Percentiles rank a stretch among this genome's conserved stretches.
phyloP scores from a whole-genome alignment of 495 filamentous ascomycete species.

The Penicillium fimorum region DNA sequence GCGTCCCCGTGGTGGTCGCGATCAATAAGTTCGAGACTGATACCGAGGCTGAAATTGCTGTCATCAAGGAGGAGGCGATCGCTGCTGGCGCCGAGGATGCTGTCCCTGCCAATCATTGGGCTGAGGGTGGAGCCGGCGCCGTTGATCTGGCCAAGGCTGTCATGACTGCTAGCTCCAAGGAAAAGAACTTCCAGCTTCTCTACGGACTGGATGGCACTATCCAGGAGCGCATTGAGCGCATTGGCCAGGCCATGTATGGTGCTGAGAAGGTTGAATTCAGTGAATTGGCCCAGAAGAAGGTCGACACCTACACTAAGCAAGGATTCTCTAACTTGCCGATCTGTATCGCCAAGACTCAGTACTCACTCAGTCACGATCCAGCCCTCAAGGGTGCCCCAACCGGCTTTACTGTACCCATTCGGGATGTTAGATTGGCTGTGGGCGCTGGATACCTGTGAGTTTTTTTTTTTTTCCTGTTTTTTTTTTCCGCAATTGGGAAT shows the following conservation, averaged over 20 bases:
- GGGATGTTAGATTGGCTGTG: slow-evolving; percentile 90
- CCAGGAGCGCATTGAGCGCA: slow-evolving; percentile 87
- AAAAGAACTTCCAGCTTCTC: slow-evolving; percentile 86
- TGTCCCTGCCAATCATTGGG: slow-evolving; percentile 94
- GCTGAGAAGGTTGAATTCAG: slow-evolving; percentile 88
- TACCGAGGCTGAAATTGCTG: slow-evolving; percentile 85
- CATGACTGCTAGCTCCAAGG: slow-evolving; percentile 75
- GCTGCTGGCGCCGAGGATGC: slow-evolving; percentile 93
- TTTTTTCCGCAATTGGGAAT: slow-evolving; percentile 5
- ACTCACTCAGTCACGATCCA: slow-evolving; percentile 92
- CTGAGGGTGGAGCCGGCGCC: slow-evolving; percentile 89
- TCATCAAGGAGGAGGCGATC: slow-evolving; percentile 85
- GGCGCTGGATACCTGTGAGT: slow-evolving; percentile 88
- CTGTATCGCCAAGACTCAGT: slow-evolving; percentile 97
- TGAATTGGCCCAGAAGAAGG: slow-evolving; percentile 91
- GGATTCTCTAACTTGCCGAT: slow-evolving; percentile 91
- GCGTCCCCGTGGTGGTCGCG: slow-evolving; percentile 93
- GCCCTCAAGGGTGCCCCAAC: slow-evolving; percentile 93
- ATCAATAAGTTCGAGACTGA: slow-evolving; percentile 96
- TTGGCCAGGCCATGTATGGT: slow-evolving; percentile 91
- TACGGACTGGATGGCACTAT: slow-evolving; percentile 79
- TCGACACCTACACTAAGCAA: slow-evolving; percentile 90
- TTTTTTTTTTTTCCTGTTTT: slow-evolving; percentile 4
- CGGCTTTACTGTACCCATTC: slow-evolving; percentile 92
- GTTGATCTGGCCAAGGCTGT: slow-evolving; percentile 86